These are phyloP conservation scores for Ceratocystis diversiconidia DNA, from an alignment of 2,329 filamentous ascomycete species.

Conservation along the genomic window DNA sequence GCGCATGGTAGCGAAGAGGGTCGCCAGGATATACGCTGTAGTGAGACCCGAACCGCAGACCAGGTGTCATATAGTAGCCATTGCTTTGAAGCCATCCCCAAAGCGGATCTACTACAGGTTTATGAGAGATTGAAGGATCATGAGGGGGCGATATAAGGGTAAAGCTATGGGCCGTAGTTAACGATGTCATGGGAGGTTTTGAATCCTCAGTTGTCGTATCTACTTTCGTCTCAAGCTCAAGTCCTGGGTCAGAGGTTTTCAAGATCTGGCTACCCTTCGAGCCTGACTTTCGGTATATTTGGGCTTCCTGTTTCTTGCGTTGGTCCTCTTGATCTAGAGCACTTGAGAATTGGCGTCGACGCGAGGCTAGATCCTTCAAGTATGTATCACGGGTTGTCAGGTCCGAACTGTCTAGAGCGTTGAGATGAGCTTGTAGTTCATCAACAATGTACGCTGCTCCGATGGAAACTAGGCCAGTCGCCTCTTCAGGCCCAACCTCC, in stretches of 20 bases:
- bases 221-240: neutral
- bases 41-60: conserved; percentile 83
- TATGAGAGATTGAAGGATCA: conserved; percentile 26
- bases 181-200: neutral
- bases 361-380: conserved; percentile 9
- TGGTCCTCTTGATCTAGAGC: conserved; percentile 14
- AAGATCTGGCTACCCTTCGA: conserved; percentile 19
- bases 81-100: conserved; percentile 64
- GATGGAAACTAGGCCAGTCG: conserved; percentile 61
- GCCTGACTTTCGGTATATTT: conserved; percentile 18
- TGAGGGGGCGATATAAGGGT: conserved; percentile 18
- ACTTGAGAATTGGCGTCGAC: conserved; percentile 9
- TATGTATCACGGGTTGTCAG: neutral
- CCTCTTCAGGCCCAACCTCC: conserved; percentile 85
- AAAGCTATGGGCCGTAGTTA: conserved; percentile 11
- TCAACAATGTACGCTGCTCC: conserved; percentile 68
- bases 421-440: conserved; percentile 56
- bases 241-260: conserved; percentile 19
- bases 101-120: conserved; percentile 38
- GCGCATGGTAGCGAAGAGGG: conserved; percentile 84
- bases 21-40: conserved; percentile 95
- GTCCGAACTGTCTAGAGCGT: conserved; percentile 46
- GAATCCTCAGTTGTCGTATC: neutral
- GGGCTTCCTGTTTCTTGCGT: conserved; percentile 18
- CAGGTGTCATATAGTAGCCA: conserved; percentile 72